Base-by-base conservation (phyloP, 1,139 yeast genomes). In the Sugiyamaella sp. region DNA sequence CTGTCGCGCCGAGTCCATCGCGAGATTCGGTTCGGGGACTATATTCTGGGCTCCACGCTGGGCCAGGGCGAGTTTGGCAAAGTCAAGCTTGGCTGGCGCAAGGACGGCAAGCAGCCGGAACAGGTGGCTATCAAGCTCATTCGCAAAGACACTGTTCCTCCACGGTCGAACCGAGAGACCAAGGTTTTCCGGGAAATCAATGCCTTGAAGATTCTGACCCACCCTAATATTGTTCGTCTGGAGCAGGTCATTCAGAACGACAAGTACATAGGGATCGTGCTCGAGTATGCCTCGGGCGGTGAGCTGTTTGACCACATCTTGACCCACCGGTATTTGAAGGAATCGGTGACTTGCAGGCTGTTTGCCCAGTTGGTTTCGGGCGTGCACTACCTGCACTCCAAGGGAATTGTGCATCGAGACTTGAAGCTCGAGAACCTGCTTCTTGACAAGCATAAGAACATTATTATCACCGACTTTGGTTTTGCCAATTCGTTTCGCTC, bases 61-160 rank as follows among this genome's bases (percentile, higher is more conserved):
- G 99, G 99, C 38, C 97, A 91, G 73, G 99, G 99, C 43, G 98
- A 93, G 69, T 93, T 93, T 70, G 99, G 98, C 56, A 91, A 91
- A 71, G 99, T 93, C 57, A 93, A 91, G 70, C 77, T 93, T n/a
- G 98, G 97, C 17, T 91, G 97, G 97, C 77, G 96, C 33, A 85
- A 86, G 69, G 93, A 85, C 65, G 90, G 90, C 38, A 61, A 63
- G 46, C 90, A 56, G 50, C 68, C 67, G 12, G 66, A 95, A 3
- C 95, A 89, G 72, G 97, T 91, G 21, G 99, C 99, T 49, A 90
- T 93, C 64, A 93, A 93, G 68, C 80, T 93, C 58, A 89, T 93
- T 57, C 84, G 91, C 65, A 79, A 96, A 64, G 97, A 90, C 57
- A 81, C 89, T 17, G 85, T 93, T 16, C 83, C 89, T 52, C 86